These are phyloP conservation scores for Tylopilus balloui DNA, from an alignment of 768 basidiomycete genomes.

Conservation along the genomic window DNA sequence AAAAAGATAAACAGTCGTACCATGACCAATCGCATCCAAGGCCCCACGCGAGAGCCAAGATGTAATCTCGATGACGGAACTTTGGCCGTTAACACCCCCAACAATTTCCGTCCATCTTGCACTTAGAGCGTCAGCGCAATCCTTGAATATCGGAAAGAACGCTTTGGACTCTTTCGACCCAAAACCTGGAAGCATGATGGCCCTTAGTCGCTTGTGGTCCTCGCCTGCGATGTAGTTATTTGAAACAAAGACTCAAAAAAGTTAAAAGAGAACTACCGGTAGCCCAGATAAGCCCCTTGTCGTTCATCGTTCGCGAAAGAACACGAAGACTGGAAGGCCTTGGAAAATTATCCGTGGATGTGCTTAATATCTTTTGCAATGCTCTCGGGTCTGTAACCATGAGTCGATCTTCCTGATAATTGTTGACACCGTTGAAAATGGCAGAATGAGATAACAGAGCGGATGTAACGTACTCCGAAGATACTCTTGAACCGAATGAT, in stretches of 20 bases:
- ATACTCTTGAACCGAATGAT: conserved; percentile 21
- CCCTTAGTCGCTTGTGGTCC: conserved; percentile 49
- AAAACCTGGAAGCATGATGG: conserved; percentile 52
- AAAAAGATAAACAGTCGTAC: conserved; percentile 20
- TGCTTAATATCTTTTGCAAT: conserved; percentile 34
- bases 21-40: conserved; percentile 46
- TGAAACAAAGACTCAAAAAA: conserved; percentile 9
- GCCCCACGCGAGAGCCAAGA: conserved; percentile 38
- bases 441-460: background rate
- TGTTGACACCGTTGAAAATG: background rate
- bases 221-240: conserved; percentile 25
- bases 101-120: conserved; percentile 19
- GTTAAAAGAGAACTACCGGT: conserved; percentile 29
- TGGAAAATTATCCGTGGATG: conserved; percentile 38
- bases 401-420: conserved; percentile 39
- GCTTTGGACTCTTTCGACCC: conserved; percentile 47
- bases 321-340: too few relatives aligned
- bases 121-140: conserved; percentile 23
- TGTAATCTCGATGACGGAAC: conserved; percentile 16
- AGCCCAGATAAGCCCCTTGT: conserved; percentile 37
- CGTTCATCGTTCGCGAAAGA: conserved; percentile 13
- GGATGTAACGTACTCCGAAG: conserved; percentile 18
- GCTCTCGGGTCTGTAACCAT: conserved; percentile 46
- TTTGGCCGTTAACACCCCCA: background rate
- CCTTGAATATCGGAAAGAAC: conserved; percentile 46